A percentile compares a stretch with the other conserved stretches of the same genome.
These are phyloP conservation scores for Pseudisothecium myosuroides DNA, from an alignment of 225 moss, liverwort and hornwort genomes.

Conservation along the genomic window DNA sequence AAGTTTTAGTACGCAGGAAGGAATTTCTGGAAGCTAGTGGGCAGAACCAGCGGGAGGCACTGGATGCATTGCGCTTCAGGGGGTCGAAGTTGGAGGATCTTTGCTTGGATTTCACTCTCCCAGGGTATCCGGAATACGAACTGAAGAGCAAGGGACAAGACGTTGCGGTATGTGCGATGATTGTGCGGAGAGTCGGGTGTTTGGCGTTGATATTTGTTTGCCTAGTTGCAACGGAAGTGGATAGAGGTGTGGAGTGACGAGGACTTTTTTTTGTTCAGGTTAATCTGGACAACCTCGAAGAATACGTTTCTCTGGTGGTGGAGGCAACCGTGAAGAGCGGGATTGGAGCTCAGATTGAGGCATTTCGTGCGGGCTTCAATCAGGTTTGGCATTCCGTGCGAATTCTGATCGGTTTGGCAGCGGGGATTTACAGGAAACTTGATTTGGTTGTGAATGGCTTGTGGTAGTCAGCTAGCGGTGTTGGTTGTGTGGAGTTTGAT, in stretches of 20 bases:
- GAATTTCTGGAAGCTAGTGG: slow-evolving; percentile 47
- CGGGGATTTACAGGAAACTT: background rate
- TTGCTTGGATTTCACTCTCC: slow-evolving; percentile 89
- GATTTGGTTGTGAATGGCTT: background rate
- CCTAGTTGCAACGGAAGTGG: background rate
- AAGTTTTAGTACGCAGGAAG: slow-evolving; percentile 65
- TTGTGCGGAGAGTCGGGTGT: background rate
- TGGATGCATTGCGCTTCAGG: slow-evolving; percentile 45
- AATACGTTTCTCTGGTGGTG: slow-evolving; percentile 74
- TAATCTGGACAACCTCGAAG: slow-evolving; percentile 70
- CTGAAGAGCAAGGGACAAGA: slow-evolving; percentile 64
- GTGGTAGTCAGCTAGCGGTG: background rate
- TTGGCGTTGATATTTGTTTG: background rate
- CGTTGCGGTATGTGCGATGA: slow-evolving; percentile 30
- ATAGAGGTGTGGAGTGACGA: background rate
- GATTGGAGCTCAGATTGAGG: slow-evolving; percentile 67
- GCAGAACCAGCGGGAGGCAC: slow-evolving; percentile 4
- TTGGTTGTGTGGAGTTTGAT: background rate
- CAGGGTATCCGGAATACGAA: slow-evolving; percentile 68
- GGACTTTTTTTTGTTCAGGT: slow-evolving; percentile 25
- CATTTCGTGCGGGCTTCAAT: slow-evolving; percentile 83
- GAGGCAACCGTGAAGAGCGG: slow-evolving; percentile 84
- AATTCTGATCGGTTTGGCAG: background rate
- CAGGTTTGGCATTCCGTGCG: no score
- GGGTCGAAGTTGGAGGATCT: slow-evolving; percentile 73